Evolutionary conservation across 768 basidiomycete species (phyloP).

Genomic region (Sarcomyxa edulis): DNA sequence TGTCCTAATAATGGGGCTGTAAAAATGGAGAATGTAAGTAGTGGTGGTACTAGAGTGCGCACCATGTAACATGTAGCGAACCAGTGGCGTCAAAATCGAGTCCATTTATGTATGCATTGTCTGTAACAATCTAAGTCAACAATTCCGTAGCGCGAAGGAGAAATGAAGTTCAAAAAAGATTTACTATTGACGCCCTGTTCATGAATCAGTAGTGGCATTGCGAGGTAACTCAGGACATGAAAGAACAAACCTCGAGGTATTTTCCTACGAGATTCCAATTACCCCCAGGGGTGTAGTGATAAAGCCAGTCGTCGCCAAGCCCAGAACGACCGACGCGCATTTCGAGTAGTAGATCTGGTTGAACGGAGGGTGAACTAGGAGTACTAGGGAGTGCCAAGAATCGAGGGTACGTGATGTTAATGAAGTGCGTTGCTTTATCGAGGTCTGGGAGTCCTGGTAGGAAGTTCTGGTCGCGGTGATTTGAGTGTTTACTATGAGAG

Average conservation of each 20-base stretch:
- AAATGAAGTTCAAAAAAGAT: background rate
- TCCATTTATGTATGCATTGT: constrained; percentile 34
- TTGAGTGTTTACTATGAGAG: background rate
- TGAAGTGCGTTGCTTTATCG: constrained; percentile 23
- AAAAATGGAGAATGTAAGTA: too few species aligned
- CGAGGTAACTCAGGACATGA: background rate
- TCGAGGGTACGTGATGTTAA: constrained; percentile 31
- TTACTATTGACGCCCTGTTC: constrained; percentile 30
- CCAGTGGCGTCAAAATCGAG: constrained; percentile 26
- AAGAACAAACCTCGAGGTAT: constrained; percentile 24
- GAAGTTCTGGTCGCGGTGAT: constrained; percentile 16
- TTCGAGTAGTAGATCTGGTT: constrained; percentile 26
- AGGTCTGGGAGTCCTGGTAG: constrained; percentile 26
- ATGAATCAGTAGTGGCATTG: background rate
- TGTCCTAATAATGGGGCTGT: constrained; percentile 25
- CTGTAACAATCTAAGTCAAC: constrained; percentile 11
- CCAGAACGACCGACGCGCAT: constrained; percentile 28
- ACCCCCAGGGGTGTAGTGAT: constrained; percentile 21
- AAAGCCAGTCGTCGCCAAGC: constrained; percentile 32
- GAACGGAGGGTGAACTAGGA: background rate
- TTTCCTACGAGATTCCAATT: constrained; percentile 24
- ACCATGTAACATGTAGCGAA: constrained; percentile 26
- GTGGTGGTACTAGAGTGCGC: background rate
- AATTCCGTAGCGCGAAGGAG: background rate
- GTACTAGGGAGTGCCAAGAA: constrained; percentile 20